These are phyloP conservation scores for Sanghuangporus sanghuang DNA, from an alignment of 1,284 basidiomycete species.

Conservation along the genomic window DNA sequence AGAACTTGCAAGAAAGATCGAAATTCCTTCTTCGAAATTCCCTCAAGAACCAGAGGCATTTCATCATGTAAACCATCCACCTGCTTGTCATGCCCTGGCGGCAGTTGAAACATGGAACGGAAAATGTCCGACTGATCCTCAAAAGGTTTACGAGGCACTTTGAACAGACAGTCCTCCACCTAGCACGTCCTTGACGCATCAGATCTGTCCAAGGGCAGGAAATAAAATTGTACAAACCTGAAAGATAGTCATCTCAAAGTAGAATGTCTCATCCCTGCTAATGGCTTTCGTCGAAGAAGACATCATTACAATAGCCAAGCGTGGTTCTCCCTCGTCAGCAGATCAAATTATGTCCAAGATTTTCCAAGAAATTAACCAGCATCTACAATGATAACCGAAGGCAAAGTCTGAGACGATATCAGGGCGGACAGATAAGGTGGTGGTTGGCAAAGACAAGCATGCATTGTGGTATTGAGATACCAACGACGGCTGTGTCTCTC, in stretches of 20 bases:
- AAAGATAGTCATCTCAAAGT: constrained; percentile 16
- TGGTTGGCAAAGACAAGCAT: constrained; percentile 1
- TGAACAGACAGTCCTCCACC: constrained; percentile 17
- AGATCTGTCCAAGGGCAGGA: not conserved
- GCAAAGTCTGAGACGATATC: not conserved
- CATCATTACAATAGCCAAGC: not conserved
- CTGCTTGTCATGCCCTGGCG: constrained; percentile 1
- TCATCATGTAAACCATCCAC: constrained; percentile 14
- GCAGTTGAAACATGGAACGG: constrained; percentile 15
- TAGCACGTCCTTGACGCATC: not conserved
- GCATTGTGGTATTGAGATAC: not conserved
- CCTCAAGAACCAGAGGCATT: constrained; percentile 11
- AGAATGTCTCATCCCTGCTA: constrained; percentile 16
- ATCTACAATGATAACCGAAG: not conserved
- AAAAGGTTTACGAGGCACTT: constrained; percentile 14
- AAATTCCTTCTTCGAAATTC: constrained; percentile 13
- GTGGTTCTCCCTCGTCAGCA: not conserved
- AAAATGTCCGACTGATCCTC: constrained; percentile 18
- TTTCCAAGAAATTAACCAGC: not conserved
- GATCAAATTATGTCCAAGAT: not conserved
- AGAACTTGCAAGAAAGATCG: constrained; percentile 15
- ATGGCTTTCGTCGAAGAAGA: not conserved
- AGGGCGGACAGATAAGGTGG: not conserved
- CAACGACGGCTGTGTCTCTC: not conserved
- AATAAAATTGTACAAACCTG: constrained; percentile 4